phyloP scores from a whole-genome alignment of 2,329 filamentous ascomycete genomes.

The Verticillium tricorpus region DNA sequence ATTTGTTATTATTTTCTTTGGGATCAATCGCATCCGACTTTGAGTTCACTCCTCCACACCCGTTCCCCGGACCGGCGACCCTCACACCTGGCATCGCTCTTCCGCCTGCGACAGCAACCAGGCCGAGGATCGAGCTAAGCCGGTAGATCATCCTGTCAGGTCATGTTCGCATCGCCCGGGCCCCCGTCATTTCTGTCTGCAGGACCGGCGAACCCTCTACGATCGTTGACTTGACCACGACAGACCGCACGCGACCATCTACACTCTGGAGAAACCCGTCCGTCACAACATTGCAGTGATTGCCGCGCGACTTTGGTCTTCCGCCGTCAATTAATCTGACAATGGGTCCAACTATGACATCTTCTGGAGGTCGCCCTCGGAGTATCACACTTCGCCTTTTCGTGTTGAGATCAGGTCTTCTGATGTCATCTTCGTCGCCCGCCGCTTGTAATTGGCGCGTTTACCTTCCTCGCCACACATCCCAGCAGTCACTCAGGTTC shows the following conservation, averaged over 20 bases:
- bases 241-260: background rate
- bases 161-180: background rate
- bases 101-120: background rate
- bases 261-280: background rate
- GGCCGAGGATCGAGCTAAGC: background rate
- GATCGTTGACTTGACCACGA: background rate
- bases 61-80: background rate
- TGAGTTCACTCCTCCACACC: background rate
- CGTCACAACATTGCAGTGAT: too few relatives aligned
- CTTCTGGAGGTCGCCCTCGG: background rate
- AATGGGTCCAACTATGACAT: background rate
- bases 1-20: background rate
- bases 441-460: background rate
- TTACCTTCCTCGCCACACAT: background rate
- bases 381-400: background rate
- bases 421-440: background rate
- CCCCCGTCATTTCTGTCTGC: too few relatives aligned
- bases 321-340: background rate
- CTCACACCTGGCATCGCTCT: background rate
- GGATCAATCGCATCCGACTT: background rate
- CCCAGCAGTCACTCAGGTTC: background rate
- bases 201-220: background rate
- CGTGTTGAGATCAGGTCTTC: background rate
- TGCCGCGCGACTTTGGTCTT: background rate
- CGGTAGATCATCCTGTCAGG: background rate